Evolutionary conservation across 306 rosid species (phyloP), one percentile per base, ranked within the genome.

Genomic region (Quercus aquifolioides): DNA sequence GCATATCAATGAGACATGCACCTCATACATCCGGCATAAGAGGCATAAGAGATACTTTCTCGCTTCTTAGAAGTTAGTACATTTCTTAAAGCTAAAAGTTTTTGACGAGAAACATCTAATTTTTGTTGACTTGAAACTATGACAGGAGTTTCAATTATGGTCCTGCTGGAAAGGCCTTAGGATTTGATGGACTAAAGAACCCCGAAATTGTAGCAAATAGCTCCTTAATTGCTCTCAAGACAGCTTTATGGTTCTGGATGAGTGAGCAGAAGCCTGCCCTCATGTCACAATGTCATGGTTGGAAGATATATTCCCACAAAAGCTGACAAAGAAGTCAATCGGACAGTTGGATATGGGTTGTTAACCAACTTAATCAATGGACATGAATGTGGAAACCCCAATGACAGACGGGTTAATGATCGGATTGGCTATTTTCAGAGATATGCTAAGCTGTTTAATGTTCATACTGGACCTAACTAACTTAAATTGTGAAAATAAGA

Each of bases 171-270:
- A 71, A 85, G 79, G 95, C 90, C 3, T 58, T 92, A 63, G 95
- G 97, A 79, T 92, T 92, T 74, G 95, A 94, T 70, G 95, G 97
- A 19, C 80, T 91, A 7, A 85, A 19, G 80, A 90, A 87, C 31
- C 97, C 97, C 0, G 95, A 94, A 54, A 76, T 86, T 13, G 97
- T 94, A 5, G 79, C 97, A 0, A 89, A 88, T 81, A 82, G 80
- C 81, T 86, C 99, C 0, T 3, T 73, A 15, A 78, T 91, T 5
- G 94, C 97, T 1, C 91, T 94, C 83, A 85, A 86, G 81, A 91
- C 91, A 4, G 97, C 92, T 31, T 79, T 92, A 9, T 92, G 95
- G 95, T 91, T 92, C 82, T 94, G 94, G 99, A 91, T 88, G 95
- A 90, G 91, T 1, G 86, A 79, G 81, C 84, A 75, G 71, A 79